Conservation (phyloP, 1,284 basidiomycete genomes). For the Cryptococcus amylolentus region DNA sequence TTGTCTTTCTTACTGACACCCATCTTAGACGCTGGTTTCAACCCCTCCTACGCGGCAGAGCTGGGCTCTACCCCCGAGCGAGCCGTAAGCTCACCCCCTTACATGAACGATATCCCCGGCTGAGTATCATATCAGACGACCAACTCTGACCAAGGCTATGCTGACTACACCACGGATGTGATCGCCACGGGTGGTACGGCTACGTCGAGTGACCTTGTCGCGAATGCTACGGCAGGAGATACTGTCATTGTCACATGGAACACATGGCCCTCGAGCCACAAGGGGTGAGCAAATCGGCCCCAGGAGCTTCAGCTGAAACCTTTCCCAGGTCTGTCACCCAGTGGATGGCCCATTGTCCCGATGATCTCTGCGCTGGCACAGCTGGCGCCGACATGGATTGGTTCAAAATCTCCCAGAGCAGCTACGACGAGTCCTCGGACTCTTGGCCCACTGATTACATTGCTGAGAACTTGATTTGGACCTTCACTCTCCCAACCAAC, state of each 20-base stretch:
- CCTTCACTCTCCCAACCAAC: conserved; percentile 24
- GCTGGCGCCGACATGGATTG: conserved; percentile 22
- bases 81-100: background rate
- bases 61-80: conserved; percentile 18
- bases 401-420: conserved; percentile 31
- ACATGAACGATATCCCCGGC: background rate
- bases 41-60: conserved; percentile 17
- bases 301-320: background rate
- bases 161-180: conserved; percentile 16
- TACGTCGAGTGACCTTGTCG: conserved; percentile 10
- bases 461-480: conserved; percentile 10
- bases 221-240: conserved; percentile 10
- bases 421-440: conserved; percentile 11
- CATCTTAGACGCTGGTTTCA: conserved; percentile 16
- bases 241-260: conserved; percentile 21
- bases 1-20: background rate
- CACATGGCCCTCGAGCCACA: conserved; percentile 13
- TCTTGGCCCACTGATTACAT: conserved; percentile 21
- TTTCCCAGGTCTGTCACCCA: conserved; percentile 13
- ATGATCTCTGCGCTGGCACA: conserved; percentile 23
- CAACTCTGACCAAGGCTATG: conserved; percentile 25
- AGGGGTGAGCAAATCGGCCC: background rate
- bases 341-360: conserved; percentile 25
- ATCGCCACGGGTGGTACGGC: conserved; percentile 23
- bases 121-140: conserved; percentile 2